Evolutionary conservation across 176 grass and related monocot genomes (phyloP).

Genomic region (Oryza coarctata): DNA sequence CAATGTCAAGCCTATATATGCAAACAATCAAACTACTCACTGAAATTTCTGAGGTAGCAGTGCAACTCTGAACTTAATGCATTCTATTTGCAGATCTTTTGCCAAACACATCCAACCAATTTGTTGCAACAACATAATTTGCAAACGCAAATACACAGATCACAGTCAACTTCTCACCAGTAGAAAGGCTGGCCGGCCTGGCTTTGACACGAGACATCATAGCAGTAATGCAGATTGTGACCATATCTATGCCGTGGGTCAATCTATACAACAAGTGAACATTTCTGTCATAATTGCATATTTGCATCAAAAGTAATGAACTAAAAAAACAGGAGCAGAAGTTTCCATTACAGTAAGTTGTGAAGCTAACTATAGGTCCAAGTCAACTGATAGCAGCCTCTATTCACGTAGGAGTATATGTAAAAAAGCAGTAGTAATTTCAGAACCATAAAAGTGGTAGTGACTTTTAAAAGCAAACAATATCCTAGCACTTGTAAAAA

Average conservation of each 20-base stretch:
- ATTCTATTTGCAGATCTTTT: background rate
- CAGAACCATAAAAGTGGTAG: no score
- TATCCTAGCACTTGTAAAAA: background rate
- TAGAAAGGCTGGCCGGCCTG: constrained; percentile 89
- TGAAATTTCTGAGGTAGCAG: background rate
- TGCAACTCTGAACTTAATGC: background rate
- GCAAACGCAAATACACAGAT: background rate
- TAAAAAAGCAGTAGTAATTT: no score
- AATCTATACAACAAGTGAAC: constrained; percentile 48
- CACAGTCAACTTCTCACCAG: constrained; percentile 51
- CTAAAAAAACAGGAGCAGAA: background rate
- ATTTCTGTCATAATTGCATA: background rate
- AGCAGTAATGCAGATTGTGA: constrained; percentile 90
- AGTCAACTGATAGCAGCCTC: background rate
- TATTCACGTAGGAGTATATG: no score
- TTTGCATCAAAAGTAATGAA: background rate
- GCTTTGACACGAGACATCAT: constrained; percentile 69
- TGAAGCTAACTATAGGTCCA: background rate
- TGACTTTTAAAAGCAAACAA: background rate
- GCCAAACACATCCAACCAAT: background rate
- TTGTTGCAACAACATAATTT: background rate
- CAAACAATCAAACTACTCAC: background rate
- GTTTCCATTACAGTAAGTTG: background rate
- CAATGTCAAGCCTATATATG: constrained; percentile 78
- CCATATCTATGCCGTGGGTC: constrained; percentile 90